Evolutionary conservation across 2,329 filamentous ascomycete species (phyloP), one percentile per base, ranked within the genome.

Genomic region (Microcyclosporella mali): DNA sequence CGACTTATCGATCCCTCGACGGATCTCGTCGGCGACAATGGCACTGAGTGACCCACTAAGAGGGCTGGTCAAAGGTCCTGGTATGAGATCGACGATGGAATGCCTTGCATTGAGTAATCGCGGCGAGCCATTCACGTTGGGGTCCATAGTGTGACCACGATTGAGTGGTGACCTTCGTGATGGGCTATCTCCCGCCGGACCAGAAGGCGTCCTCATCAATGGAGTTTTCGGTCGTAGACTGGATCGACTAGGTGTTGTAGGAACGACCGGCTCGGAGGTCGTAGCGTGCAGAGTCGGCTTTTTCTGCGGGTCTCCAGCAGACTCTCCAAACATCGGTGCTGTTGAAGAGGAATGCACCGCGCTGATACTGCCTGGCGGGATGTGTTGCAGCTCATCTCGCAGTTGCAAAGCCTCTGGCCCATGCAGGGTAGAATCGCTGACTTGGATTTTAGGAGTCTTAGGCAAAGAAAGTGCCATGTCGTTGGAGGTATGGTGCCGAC

Each of bases 1-100:
- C 10, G 49, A 46, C 14, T 44, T 47, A 10, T 61, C 58, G 14
- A 76, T 68, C 11, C 77, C 75, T 12, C 77, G 73, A n/a, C 79
- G 72, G 18, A 83, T 66, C 16, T 78, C 74, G 50, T 84, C 80
- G 7, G 79, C 80, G 4, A 84, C 78, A 36, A 84, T 75, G 1
- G 75, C 80, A 56, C 71, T 78, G 12, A 85, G 67, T 1, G 74
- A 75, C 1, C 72, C 74, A 2, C 75, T 79, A 1, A 84, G 66
- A 0, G 81, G 78, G 21, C 75, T 74, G 1, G 80, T 71, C 3
- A 84, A 64, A 4, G 78, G 74, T 0, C 77, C 77, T 69, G 71
- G 47, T 77, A 77, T 69, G 29, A 84, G 74, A 2, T 70, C 71
- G 2, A 70, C 69, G 14, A 77, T 68, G 1, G 73, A 74, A 50